Conservation (phyloP, 2,329 filamentous ascomycete species). For the Verticillium isaacii region DNA sequence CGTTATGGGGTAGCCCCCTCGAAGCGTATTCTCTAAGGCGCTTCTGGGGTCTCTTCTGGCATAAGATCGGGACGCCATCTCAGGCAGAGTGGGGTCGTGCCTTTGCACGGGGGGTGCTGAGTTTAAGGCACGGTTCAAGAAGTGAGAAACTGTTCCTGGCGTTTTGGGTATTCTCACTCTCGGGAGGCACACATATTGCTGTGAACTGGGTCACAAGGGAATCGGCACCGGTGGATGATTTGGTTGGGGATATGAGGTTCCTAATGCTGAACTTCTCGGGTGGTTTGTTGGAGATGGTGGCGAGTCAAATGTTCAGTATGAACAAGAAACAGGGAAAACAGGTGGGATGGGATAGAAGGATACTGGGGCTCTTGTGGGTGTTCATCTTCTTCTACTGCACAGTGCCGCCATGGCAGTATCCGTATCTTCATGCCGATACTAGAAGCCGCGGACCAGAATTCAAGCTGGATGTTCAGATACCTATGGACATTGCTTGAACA, state of each 20-base stretch:
- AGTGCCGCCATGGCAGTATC: conserved; percentile 1
- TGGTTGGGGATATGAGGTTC: conserved; percentile 3
- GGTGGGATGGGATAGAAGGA: not conserved
- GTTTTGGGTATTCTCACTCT: conserved; percentile 4
- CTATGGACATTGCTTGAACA: not conserved
- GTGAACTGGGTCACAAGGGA: conserved; percentile 1
- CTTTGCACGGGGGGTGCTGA: not conserved
- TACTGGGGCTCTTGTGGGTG: not conserved
- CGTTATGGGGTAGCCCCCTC: conserved; percentile 12
- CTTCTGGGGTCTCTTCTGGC: conserved; percentile 20
- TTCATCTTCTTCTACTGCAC: conserved; percentile 1
- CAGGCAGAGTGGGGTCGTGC: not conserved
- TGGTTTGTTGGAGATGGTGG: not conserved
- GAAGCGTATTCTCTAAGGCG: conserved; percentile 14
- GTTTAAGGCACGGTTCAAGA: not conserved
- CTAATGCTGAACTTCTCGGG: conserved; percentile 6
- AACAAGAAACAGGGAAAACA: not conserved
- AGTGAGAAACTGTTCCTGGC: conserved; percentile 2
- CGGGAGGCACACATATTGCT: not conserved
- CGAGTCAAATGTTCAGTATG: not conserved
- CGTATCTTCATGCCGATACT: not conserved
- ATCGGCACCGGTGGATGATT: not conserved
- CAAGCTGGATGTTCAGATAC: not conserved
- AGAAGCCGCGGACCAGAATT: not conserved
- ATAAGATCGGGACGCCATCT: conserved; percentile 4